Base-by-base conservation (phyloP, 495 filamentous ascomycete genomes). In the Penicillium pulvis region DNA sequence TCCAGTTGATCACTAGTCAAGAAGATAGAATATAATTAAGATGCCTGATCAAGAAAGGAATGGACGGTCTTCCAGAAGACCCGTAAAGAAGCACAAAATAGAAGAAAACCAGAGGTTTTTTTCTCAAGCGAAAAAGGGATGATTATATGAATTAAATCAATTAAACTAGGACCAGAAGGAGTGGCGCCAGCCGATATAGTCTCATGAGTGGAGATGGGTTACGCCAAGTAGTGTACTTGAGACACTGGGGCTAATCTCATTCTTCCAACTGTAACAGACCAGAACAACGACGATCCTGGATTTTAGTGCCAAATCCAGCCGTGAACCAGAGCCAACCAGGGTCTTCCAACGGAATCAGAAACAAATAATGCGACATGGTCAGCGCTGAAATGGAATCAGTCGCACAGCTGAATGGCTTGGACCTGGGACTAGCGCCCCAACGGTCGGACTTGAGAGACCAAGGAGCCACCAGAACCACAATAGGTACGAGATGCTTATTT, bases 41-140 rank as follows among this genome's bases (percentile, higher is more conserved):
- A 53, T 53, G n/a, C 51, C 24, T 7, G 23, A 53, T 53, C 51
- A 42, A 55, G 55, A 70, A 81, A 77, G 45, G 74, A 78, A 71
- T 64, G 77, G 74, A 80, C 71, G 65, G 74, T 75, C 74, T 81
- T 80, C 79, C 76, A 73, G 75, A 81, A 76, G 74, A 65, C 76
- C 65, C n/a, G 39, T n/a, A 58, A 59, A 62, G 56, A 61, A 58
- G 36, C 35, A 70, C 58, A 54, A 53, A 48, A 53, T 23, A 54
- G 53, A 53, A 59, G 62, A 60, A 48, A 26, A 41, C 51, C 51
- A 53, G 19, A 47, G 45, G 17, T 45, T 45, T 45, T 4, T 23
- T 19, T 45, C 4, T 20, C n/a, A 6, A 61, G 55, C 53, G 60
- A 19, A 30, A n/a, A n/a, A 12, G 26, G 16, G 46, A 26, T 6